Conservation (phyloP, 1,284 basidiomycete genomes). For the Puccinia hordei region DNA sequence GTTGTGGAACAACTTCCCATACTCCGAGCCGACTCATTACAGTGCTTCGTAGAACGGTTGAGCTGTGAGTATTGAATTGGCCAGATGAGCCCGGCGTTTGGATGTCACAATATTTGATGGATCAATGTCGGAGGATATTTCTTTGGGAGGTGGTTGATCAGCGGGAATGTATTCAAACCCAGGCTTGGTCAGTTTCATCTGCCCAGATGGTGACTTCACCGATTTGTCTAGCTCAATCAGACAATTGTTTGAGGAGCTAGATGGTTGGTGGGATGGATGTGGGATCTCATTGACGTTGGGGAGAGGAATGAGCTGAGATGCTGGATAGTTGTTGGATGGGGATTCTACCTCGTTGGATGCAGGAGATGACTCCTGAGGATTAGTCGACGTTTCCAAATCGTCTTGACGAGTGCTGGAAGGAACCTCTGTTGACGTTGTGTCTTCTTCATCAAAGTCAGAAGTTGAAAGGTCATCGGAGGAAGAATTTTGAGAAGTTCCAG, state of each 20-base stretch:
- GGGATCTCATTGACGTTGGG: too few species aligned
- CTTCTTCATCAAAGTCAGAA: background rate
- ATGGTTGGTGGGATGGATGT: too few species aligned
- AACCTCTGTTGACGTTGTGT: background rate
- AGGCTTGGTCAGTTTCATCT: background rate
- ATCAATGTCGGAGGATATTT: slow-evolving; percentile 27
- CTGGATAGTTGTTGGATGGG: too few species aligned
- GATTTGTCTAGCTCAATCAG: too few species aligned
- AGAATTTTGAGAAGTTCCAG: slow-evolving; percentile 4
- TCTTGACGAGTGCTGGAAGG: background rate
- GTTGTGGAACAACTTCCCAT: background rate
- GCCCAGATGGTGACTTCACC: background rate
- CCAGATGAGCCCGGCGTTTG: background rate
- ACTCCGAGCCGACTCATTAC: background rate
- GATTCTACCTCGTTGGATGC: too few species aligned
- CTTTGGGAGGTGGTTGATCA: background rate
- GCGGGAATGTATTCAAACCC: background rate
- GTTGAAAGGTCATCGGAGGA: background rate
- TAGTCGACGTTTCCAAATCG: background rate
- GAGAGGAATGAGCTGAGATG: too few species aligned
- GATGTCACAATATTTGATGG: background rate
- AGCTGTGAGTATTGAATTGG: background rate
- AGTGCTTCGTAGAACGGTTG: background rate
- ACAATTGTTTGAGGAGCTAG: background rate
- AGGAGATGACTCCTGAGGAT: too few species aligned